Evolutionary conservation across 2,329 filamentous ascomycete species (phyloP).

Genomic region (Fonsecaea pedrosoi): DNA sequence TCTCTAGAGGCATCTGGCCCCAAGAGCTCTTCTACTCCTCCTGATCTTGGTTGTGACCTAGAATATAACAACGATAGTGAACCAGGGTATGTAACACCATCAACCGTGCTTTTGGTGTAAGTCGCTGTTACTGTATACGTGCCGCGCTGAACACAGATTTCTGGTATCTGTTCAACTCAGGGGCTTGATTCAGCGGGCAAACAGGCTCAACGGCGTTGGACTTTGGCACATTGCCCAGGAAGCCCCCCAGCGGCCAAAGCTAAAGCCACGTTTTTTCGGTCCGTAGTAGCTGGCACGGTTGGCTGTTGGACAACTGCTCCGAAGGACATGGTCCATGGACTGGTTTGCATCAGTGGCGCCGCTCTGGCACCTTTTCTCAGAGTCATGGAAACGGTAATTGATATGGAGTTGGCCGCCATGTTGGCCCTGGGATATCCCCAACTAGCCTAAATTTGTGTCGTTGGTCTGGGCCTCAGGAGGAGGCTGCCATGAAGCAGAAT

Average conservation of each 20-base stretch:
- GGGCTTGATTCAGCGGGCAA: neutral
- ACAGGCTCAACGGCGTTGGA: conserved; percentile 5
- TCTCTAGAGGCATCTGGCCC: neutral
- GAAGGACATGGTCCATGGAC: conserved; percentile 10
- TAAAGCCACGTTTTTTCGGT: conserved; percentile 37
- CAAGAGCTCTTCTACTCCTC: neutral
- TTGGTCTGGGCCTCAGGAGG: conserved; percentile 14
- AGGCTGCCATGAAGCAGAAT: conserved; percentile 6
- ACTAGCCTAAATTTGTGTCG: conserved; percentile 9
- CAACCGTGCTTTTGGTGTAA: neutral
- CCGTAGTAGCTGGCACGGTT: conserved; percentile 23
- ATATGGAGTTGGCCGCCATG: conserved; percentile 7
- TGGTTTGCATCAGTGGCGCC: conserved; percentile 32
- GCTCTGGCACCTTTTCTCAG: neutral
- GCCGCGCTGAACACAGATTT: neutral
- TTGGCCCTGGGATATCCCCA: conserved; percentile 5
- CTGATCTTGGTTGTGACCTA: conserved; percentile 1
- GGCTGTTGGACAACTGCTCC: conserved; percentile 16
- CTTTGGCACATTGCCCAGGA: conserved; percentile 1
- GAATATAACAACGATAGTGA: neutral
- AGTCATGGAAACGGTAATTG: conserved; percentile 10
- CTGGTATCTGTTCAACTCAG: conserved; percentile 4
- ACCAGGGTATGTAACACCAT: conserved; percentile 11
- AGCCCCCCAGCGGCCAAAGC: conserved; percentile 28
- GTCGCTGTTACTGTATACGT: neutral